phyloP scores from a whole-genome alignment of 768 basidiomycete species.

The Tephrocybe sp. region DNA sequence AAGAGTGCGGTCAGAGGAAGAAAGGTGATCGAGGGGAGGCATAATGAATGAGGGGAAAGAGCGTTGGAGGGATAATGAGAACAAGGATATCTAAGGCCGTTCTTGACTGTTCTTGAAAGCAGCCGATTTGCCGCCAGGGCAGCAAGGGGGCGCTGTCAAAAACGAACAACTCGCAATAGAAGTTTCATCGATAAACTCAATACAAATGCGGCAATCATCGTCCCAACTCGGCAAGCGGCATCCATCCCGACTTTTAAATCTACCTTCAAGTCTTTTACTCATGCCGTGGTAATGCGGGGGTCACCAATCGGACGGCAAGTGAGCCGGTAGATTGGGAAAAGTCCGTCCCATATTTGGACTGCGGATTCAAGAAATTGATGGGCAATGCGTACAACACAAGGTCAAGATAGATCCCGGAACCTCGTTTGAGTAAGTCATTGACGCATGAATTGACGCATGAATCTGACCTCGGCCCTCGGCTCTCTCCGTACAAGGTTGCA shows the following conservation, averaged over 20 bases:
- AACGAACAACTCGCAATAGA: neutral
- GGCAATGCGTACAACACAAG: too few species aligned
- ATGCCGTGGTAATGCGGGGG: too few species aligned
- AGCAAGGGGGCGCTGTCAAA: slow-evolving; percentile 2
- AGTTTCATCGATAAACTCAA: slow-evolving; percentile 2
- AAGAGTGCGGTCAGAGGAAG: slow-evolving; percentile 38
- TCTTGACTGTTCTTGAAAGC: neutral
- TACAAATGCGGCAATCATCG: slow-evolving; percentile 8
- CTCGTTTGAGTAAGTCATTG: too few species aligned
- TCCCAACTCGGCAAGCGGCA: neutral
- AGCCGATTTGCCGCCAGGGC: slow-evolving; percentile 11
- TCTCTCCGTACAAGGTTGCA: too few species aligned
- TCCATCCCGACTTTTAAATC: neutral
- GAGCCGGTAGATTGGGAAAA: too few species aligned
- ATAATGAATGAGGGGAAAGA: neutral
- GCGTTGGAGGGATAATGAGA: slow-evolving; percentile 2
- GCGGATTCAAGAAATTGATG: too few species aligned
- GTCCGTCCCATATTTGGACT: too few species aligned
- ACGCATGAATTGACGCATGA: too few species aligned
- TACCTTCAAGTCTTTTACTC: neutral
- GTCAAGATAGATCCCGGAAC: too few species aligned
- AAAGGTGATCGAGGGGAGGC: slow-evolving; percentile 15
- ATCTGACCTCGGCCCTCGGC: too few species aligned
- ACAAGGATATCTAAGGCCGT: slow-evolving; percentile 12
- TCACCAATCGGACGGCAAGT: too few species aligned